A percentile compares a stretch with the other conserved stretches of the same genome.
phyloP scores from a whole-genome alignment of 306 rosid genomes.

The barrel medic (Medicago truncatula) region DNA sequence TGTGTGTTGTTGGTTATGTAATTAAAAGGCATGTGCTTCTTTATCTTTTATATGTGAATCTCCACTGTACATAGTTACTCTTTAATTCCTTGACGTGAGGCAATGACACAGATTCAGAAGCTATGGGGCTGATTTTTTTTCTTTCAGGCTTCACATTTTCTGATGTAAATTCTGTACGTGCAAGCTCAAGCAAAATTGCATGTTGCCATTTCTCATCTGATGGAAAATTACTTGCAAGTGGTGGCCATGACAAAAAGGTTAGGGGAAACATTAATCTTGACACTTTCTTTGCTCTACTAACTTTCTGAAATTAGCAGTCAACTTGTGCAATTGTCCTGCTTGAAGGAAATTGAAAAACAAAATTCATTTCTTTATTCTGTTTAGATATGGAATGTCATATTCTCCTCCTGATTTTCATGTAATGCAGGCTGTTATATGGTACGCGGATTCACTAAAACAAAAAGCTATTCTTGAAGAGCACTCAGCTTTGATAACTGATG shows the following conservation, averaged over 20 bases:
- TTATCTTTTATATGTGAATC: constrained; percentile 23
- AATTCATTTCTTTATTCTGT: constrained; percentile 20
- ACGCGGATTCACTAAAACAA: constrained; percentile 73
- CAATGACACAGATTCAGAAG: not conserved
- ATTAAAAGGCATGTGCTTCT: constrained; percentile 19
- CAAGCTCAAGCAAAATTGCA: constrained; percentile 81
- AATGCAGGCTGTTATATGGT: constrained; percentile 91
- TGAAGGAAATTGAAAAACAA: constrained; percentile 22
- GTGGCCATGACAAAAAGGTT: constrained; percentile 98
- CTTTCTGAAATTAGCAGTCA: constrained; percentile 33
- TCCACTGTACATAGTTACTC: constrained; percentile 19
- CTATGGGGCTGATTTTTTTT: constrained; percentile 39
- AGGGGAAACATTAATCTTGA: constrained; percentile 35
- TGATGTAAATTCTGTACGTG: constrained; percentile 70
- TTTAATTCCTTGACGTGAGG: constrained; percentile 35
- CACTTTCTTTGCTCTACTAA: constrained; percentile 23
- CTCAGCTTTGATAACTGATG: constrained; percentile 82
- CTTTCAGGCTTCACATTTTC: constrained; percentile 79
- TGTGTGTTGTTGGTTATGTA: constrained; percentile 9
- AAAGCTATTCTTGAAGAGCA: constrained; percentile 89
- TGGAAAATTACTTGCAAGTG: constrained; percentile 95
- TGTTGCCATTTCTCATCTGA: constrained; percentile 98
- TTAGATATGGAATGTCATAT: constrained; percentile 29
- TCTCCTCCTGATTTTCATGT: constrained; percentile 28
- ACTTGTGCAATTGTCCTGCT: constrained; percentile 15